Conservation (phyloP, 108 stramenopile species). For the Nitzschia sp. region DNA sequence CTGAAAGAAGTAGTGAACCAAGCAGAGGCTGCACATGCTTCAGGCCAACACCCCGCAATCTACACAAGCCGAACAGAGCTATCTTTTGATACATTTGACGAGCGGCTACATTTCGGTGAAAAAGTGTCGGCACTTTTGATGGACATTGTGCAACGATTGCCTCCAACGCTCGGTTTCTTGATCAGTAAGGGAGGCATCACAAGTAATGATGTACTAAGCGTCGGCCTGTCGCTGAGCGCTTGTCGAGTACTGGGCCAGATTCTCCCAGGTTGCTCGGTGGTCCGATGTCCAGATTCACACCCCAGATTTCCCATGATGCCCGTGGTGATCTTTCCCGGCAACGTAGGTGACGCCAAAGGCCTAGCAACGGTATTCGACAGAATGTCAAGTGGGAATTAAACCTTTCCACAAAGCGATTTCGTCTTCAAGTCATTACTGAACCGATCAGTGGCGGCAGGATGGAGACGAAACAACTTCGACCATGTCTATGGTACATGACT, state of each 20-base stretch:
- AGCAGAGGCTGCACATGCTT: background rate
- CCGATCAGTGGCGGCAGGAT: too few relatives aligned
- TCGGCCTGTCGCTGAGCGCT: slow-evolving; percentile 29
- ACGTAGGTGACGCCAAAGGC: slow-evolving; percentile 48
- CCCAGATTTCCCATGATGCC: slow-evolving; percentile 46
- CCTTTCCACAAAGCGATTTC: too few relatives aligned
- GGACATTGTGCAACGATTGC: slow-evolving; percentile 17
- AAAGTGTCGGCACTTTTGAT: slow-evolving; percentile 25
- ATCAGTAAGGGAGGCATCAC: slow-evolving; percentile 69
- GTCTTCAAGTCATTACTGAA: too few relatives aligned
- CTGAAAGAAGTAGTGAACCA: background rate
- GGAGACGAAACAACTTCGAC: too few relatives aligned
- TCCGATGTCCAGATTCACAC: slow-evolving; percentile 14
- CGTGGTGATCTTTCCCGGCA: slow-evolving; percentile 65
- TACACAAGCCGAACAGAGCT: slow-evolving; percentile 32
- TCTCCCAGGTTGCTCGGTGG: slow-evolving; percentile 43
- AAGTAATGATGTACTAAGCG: slow-evolving; percentile 56
- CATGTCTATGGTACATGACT: too few relatives aligned
- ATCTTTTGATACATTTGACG: slow-evolving; percentile 3
- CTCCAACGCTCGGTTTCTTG: slow-evolving; percentile 35
- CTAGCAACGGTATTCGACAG: slow-evolving; percentile 23
- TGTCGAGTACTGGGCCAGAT: slow-evolving; percentile 56
- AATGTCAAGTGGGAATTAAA: background rate
- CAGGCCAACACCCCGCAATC: slow-evolving; percentile 16
- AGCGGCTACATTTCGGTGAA: slow-evolving; percentile 25